Evolutionary conservation across 306 rosid genomes (phyloP), one percentile per base, ranked within the genome.

Genomic region (Dryas drummondii): DNA sequence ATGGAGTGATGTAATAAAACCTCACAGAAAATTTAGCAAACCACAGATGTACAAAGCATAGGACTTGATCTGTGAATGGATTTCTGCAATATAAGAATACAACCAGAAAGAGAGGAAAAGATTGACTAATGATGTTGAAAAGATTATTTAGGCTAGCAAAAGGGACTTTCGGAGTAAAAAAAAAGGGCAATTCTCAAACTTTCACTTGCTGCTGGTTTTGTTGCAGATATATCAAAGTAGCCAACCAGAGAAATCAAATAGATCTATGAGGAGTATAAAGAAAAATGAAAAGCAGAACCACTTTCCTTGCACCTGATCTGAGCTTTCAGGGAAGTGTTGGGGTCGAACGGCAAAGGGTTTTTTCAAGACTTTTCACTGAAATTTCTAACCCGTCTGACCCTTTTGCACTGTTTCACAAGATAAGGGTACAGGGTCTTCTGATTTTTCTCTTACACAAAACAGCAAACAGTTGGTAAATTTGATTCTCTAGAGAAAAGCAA

Each of bases 401-500:
- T 17, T 9, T 16, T 66, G 54, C 45, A 49, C 53, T 5, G 0
- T 11, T 45, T 63, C 49, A 73, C 13, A 15, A 42, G 44, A 22
- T 4, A 52, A 3, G 7, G 40, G 11, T 71, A 71, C 59, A 69
- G 51, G 69, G 77, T 70, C 55, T 76, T 73, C 50, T 70, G 56
- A 13, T 9, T 70, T 72, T 49, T 65, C 69, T 79, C 79, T 70
- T 17, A 52, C 76, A 72, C 64, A 51, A 74, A 71, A 58, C 74
- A 73, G 74, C 56, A 48, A 76, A 77, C 62, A 77, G 62, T 70
- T 82, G 85, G 60, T 72, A 32, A 68, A 50, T 14, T 5, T 53
- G 82, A 83, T 88, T 80, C 86, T 77, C 82, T 81, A 54, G 82
- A 77, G 80, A 80, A 75, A 78, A 74, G 51, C 71, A 76, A 80